These are phyloP conservation scores for Colletotrichum neosansevieriae DNA, from an alignment of 2,329 filamentous ascomycete species.

Conservation along the genomic window DNA sequence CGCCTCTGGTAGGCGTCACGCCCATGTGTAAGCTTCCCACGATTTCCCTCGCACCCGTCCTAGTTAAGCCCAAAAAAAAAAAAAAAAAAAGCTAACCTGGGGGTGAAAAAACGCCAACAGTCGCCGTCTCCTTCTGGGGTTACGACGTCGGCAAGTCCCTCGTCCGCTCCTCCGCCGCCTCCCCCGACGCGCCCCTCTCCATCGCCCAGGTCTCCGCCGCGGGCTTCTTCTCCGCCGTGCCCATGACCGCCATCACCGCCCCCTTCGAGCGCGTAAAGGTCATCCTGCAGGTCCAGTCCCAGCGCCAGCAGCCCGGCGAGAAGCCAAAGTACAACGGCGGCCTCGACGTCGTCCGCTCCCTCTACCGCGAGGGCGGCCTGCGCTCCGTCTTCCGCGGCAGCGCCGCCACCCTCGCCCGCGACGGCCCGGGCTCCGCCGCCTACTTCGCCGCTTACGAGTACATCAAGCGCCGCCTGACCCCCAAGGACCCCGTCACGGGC, in stretches of 20 bases:
- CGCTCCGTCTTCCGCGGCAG: slow-evolving; percentile 93
- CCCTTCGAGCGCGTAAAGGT: slow-evolving; percentile 99
- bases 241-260: slow-evolving; percentile 98
- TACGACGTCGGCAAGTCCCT: slow-evolving; percentile 96
- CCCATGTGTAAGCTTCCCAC: slow-evolving; percentile 87
- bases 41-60: neutral
- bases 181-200: slow-evolving; percentile 75
- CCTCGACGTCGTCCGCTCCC: slow-evolving; percentile 89
- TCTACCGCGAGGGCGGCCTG: slow-evolving; percentile 91
- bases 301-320: slow-evolving; percentile 89
- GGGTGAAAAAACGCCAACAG: slow-evolving; percentile 51
- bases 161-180: slow-evolving; percentile 76
- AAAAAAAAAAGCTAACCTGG: too few relatives aligned
- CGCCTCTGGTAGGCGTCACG: slow-evolving; percentile 93
- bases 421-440: slow-evolving; percentile 91
- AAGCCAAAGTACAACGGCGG: slow-evolving; percentile 93
- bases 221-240: slow-evolving; percentile 97
- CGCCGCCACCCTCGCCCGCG: slow-evolving; percentile 90
- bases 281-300: slow-evolving; percentile 96
- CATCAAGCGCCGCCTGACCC: slow-evolving; percentile 89
- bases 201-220: slow-evolving; percentile 91
- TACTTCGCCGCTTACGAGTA: slow-evolving; percentile 99
- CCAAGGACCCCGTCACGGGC: slow-evolving; percentile 79
- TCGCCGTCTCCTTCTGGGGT: slow-evolving; percentile 82
- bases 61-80: neutral